Conservation (phyloP, 176 grass and related monocot genomes). For the Aegilops bicornis region DNA sequence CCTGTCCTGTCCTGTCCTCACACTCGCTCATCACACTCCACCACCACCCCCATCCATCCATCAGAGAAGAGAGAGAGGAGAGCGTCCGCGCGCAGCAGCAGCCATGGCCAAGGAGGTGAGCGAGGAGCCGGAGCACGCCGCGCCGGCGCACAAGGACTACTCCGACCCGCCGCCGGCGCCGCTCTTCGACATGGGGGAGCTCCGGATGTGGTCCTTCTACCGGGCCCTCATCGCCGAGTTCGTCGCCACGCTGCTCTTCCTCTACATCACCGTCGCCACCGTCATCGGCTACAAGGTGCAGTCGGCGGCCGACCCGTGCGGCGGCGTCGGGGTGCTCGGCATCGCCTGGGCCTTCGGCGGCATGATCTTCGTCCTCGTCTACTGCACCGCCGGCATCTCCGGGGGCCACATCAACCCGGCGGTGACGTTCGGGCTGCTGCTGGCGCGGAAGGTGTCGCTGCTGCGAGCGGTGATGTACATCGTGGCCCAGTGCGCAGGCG, state of each 20-base stretch:
- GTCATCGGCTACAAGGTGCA: slow-evolving; percentile 72
- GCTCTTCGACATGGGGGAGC: slow-evolving; percentile 51
- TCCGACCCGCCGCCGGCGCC: slow-evolving; percentile 63
- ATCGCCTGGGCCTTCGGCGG: slow-evolving; percentile 97
- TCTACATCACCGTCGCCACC: slow-evolving; percentile 66
- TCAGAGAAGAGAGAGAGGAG: neutral
- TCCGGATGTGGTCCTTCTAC: slow-evolving; percentile 62
- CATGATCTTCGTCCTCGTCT: slow-evolving; percentile 98
- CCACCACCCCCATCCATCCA: neutral
- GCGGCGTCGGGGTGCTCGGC: slow-evolving; percentile 78
- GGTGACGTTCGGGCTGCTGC: slow-evolving; percentile 48
- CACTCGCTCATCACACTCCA: neutral
- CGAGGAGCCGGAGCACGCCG: slow-evolving; percentile 28
- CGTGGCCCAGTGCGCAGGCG: slow-evolving; percentile 44
- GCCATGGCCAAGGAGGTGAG: slow-evolving; percentile 37
- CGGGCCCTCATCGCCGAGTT: slow-evolving; percentile 64
- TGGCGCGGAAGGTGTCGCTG: slow-evolving; percentile 53
- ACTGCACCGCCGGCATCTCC: slow-evolving; percentile 95
- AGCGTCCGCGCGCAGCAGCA: too few relatives aligned
- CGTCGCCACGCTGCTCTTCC: slow-evolving; percentile 63
- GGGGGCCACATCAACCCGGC: slow-evolving; percentile 65
- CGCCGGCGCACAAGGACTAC: slow-evolving; percentile 53
- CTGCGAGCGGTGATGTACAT: slow-evolving; percentile 43
- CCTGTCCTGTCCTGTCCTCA: neutral
- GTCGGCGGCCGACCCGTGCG: slow-evolving; percentile 34